These are phyloP conservation scores for Zopfochytrium polystomum DNA, from an alignment of 371 early-diverging fungal species.

Conservation along the genomic window DNA sequence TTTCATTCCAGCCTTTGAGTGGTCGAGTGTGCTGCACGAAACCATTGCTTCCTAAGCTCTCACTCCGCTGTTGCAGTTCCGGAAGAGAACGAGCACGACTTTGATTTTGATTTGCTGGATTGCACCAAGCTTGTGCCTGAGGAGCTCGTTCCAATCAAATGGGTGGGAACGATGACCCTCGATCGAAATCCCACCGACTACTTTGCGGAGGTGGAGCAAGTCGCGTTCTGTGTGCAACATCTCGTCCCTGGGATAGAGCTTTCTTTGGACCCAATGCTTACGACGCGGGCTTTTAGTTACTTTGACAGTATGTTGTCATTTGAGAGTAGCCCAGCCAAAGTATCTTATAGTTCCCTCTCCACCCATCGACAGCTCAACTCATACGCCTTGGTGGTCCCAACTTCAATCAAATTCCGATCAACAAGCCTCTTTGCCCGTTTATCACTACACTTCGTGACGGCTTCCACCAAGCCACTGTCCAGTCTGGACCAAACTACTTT, in stretches of 20 bases:
- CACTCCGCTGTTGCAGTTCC: conserved; percentile 74
- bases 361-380: no score
- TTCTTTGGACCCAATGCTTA: no score
- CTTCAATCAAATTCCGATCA: no score
- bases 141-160: conserved; percentile 65
- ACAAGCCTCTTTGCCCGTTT: no score
- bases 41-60: conserved; percentile 62
- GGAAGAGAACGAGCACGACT: conserved; percentile 68
- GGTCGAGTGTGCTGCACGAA: background rate
- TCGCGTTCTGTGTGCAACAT: background rate
- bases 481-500: no score
- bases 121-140: conserved; percentile 75
- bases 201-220: background rate
- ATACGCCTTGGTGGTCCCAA: no score
- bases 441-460: no score
- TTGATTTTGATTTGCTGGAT: conserved; percentile 77
- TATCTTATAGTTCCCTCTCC: no score
- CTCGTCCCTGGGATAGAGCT: background rate
- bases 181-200: conserved; percentile 74
- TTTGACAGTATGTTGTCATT: no score
- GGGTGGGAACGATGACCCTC: conserved; percentile 69
- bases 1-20: background rate
- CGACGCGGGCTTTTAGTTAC: no score
- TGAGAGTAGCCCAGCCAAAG: no score
- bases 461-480: no score